phyloP scores from a whole-genome alignment of 2,329 filamentous ascomycete genomes.

The Sporothrix globosa region DNA sequence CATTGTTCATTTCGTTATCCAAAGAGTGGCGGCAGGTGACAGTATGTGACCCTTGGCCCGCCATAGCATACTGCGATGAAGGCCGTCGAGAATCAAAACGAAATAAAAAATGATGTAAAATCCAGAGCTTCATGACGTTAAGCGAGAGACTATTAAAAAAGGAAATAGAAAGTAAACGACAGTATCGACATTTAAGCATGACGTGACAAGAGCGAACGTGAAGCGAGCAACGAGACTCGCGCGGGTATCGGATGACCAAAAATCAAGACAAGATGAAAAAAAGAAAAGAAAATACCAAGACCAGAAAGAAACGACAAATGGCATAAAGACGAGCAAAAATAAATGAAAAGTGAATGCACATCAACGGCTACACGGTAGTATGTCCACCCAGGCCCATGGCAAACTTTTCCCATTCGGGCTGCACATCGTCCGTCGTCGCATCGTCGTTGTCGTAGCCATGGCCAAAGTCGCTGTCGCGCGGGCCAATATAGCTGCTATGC shows the following conservation, averaged over 20 bases:
- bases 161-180: background rate
- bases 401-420: constrained; percentile 53
- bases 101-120: background rate
- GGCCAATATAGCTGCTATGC: constrained; percentile 34
- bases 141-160: background rate
- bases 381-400: constrained; percentile 50
- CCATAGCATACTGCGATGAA: background rate
- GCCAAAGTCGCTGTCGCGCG: constrained; percentile 30
- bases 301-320: background rate
- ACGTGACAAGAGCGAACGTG: background rate
- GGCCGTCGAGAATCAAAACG: background rate
- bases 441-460: background rate
- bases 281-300: background rate
- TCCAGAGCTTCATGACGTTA: background rate
- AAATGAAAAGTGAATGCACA: background rate
- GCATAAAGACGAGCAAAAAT: background rate
- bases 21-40: background rate
- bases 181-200: too few relatives aligned
- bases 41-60: background rate
- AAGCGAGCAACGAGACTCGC: constrained; percentile 13
- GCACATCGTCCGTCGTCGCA: constrained; percentile 31
- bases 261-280: background rate
- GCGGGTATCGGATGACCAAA: constrained; percentile 33
- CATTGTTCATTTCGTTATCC: constrained; percentile 11
- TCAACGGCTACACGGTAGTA: constrained; percentile 37